Conservation (phyloP, 2,329 filamentous ascomycete genomes). For the Aspergillus bombycis region DNA sequence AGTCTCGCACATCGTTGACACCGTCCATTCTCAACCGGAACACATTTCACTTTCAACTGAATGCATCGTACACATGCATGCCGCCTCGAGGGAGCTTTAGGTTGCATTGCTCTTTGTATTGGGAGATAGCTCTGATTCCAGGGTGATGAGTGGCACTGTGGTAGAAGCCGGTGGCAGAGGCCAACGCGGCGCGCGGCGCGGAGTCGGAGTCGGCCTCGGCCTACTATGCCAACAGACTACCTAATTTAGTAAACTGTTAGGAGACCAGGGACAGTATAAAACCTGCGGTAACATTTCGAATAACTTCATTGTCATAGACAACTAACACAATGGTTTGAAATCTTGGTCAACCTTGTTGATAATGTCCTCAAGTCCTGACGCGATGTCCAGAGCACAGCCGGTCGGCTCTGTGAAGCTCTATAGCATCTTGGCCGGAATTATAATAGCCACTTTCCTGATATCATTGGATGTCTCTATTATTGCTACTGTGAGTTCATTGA, state of each 20-base stretch:
- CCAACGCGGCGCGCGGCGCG: neutral
- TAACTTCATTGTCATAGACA: neutral
- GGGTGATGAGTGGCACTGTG: conserved; percentile 1
- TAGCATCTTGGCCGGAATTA: conserved; percentile 5
- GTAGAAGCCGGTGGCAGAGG: neutral
- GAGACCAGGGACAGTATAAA: conserved; percentile 4
- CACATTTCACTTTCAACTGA: conserved; percentile 9
- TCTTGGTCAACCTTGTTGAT: conserved; percentile 1
- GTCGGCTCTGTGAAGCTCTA: conserved; percentile 2
- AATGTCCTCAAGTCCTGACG: conserved; percentile 8
- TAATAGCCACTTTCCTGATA: conserved; percentile 7
- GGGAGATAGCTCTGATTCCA: conserved; percentile 3
- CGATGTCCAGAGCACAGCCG: conserved; percentile 5
- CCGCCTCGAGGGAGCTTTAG: conserved; percentile 6
- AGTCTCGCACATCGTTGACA: conserved; percentile 9
- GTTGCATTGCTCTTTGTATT: conserved; percentile 4
- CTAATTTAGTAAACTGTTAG: conserved; percentile 2
- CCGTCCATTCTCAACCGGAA: conserved; percentile 7
- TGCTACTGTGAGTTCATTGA: conserved; percentile 5
- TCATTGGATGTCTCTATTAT: conserved; percentile 11
- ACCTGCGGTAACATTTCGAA: conserved; percentile 4
- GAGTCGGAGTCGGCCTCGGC: conserved; percentile 2
- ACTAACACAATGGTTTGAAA: neutral
- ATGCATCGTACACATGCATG: conserved; percentile 8
- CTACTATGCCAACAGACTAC: conserved; percentile 1